Base-by-base conservation (phyloP, 768 basidiomycete species). In the Asterophora parasitica region DNA sequence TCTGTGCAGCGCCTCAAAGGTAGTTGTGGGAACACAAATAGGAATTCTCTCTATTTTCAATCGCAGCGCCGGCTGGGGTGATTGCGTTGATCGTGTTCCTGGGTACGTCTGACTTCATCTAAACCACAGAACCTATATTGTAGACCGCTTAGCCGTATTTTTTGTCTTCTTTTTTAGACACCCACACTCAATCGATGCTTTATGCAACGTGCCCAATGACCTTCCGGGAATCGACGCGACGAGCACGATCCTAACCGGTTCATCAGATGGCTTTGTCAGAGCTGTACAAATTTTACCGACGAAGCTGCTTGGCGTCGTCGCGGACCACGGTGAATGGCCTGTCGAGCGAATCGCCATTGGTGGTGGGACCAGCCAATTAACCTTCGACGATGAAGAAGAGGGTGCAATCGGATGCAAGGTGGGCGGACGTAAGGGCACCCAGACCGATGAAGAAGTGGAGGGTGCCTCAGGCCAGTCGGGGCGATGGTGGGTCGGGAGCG, bases 1-100 rank as follows among this genome's bases (percentile, higher is more conserved):
- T 28, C 23, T 57, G 55, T 42, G 15, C 49, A 88, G 90, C 17
- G 81, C 73, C n/a, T 70, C 83, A 19, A 97, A 96, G 66, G 69
- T 84, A 13, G 81, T 92, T 1, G 88, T 95, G 4, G 94, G 94
- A 10, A 93, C 92, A 0, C 92, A 93, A 54, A 65, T 90, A 31
- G 94, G 94, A 44, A 85, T 93, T 13, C 70, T 97, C 13, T 92
- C 89, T 5, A 79, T 96, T 46, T 96, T 93, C 70, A 92, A 94
- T 64, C 79, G 86, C 19, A 82, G 71, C 34, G 86, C 81, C 55
- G 94, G 92, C 7, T 95, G 90, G 83, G 85, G 81, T 4, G 93
- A 96, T 63, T 94, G 91, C 57, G 90, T 94, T 11, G 92, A 95
- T 65, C 79, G 92, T 42, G 74, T 93, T 27, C 88, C 89, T 35